Percentiles rank a stretch among this genome's conserved stretches.
These are phyloP conservation scores for Saccharomycopsis sp. DNA, from an alignment of 805 yeast genomes.

Conservation along the genomic window DNA sequence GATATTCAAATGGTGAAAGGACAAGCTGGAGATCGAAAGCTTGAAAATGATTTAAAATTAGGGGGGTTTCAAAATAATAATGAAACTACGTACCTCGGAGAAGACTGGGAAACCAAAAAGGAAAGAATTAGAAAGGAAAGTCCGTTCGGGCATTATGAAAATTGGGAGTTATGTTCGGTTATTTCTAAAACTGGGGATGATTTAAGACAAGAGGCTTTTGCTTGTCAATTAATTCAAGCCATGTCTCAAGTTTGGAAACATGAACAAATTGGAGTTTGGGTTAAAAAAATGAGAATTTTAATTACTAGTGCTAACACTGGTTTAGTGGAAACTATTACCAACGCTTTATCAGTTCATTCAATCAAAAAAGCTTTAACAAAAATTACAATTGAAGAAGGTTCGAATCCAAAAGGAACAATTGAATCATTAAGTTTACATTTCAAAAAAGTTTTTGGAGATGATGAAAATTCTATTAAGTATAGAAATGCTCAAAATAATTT, in stretches of 20 bases:
- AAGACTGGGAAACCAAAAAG: slow-evolving; percentile 83
- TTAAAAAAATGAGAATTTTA: slow-evolving; percentile 83
- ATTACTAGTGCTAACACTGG: slow-evolving; percentile 89
- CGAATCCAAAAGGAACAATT: slow-evolving; percentile 58
- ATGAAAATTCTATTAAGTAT: slow-evolving; percentile 40
- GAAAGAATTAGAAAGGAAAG: slow-evolving; percentile 71
- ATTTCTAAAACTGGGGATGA: slow-evolving; percentile 96
- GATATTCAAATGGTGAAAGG: slow-evolving; percentile 45
- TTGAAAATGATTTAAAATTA: slow-evolving; percentile 85
- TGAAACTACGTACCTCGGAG: slow-evolving; percentile 58
- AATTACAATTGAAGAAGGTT: slow-evolving; percentile 53
- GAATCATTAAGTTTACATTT: slow-evolving; percentile 76
- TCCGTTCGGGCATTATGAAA: slow-evolving; percentile 72
- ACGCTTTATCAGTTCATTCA: slow-evolving; percentile 89
- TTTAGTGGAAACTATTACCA: slow-evolving; percentile 89
- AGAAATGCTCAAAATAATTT: slow-evolving; percentile 76
- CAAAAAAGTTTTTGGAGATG: slow-evolving; percentile 60
- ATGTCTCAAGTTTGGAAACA: slow-evolving; percentile 78
- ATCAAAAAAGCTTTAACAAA: slow-evolving; percentile 87
- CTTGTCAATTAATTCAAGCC: slow-evolving; percentile 85
- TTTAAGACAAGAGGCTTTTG: slow-evolving; percentile 93
- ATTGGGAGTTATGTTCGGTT: slow-evolving; percentile 94
- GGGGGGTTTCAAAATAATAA: slow-evolving; percentile 47
- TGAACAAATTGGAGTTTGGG: slow-evolving; percentile 71
- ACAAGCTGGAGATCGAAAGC: slow-evolving; percentile 81